These are phyloP conservation scores for Rosa multiflora DNA, from an alignment of 306 rosid genomes.

Conservation along the genomic window DNA sequence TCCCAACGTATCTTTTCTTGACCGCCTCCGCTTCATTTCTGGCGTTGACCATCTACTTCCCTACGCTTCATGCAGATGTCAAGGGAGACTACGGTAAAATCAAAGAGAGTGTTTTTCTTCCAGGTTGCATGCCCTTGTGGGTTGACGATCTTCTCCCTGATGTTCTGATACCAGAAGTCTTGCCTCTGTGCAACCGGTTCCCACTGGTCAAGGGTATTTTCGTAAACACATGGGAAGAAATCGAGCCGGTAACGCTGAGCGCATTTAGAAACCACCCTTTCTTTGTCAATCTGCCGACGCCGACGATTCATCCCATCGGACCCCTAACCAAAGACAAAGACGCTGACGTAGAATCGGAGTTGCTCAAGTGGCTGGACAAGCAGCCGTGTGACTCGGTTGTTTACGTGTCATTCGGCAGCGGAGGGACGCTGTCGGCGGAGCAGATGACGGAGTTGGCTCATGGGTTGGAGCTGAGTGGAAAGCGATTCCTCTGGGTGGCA, in stretches of 20 bases:
- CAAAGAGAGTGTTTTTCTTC: constrained; percentile 18
- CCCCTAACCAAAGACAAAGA: constrained; percentile 29
- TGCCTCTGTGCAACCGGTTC: not conserved
- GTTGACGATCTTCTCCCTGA: constrained; percentile 10
- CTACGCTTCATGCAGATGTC: constrained; percentile 18
- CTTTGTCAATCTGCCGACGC: constrained; percentile 7
- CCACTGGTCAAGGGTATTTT: constrained; percentile 25
- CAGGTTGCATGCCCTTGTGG: constrained; percentile 29
- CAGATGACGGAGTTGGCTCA: constrained; percentile 45
- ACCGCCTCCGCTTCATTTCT: constrained; percentile 24
- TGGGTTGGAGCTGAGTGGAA: constrained; percentile 52
- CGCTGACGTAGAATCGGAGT: not conserved
- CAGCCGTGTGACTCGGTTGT: constrained; percentile 55
- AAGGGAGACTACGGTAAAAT: constrained; percentile 27
- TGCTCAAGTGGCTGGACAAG: constrained; percentile 54
- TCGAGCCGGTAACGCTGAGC: constrained; percentile 9
- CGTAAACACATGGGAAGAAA: constrained; percentile 28
- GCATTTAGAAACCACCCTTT: constrained; percentile 17
- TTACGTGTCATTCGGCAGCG: constrained; percentile 58
- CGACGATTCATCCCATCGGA: constrained; percentile 31
- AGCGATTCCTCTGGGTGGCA: constrained; percentile 55
- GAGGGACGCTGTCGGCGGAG: constrained; percentile 41
- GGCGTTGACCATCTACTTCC: constrained; percentile 18
- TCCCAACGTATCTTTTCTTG: constrained; percentile 18
- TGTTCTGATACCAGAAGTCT: not conserved